These are phyloP conservation scores for Sporobolomyces roseus DNA, from an alignment of 768 basidiomycete genomes.

Conservation along the genomic window DNA sequence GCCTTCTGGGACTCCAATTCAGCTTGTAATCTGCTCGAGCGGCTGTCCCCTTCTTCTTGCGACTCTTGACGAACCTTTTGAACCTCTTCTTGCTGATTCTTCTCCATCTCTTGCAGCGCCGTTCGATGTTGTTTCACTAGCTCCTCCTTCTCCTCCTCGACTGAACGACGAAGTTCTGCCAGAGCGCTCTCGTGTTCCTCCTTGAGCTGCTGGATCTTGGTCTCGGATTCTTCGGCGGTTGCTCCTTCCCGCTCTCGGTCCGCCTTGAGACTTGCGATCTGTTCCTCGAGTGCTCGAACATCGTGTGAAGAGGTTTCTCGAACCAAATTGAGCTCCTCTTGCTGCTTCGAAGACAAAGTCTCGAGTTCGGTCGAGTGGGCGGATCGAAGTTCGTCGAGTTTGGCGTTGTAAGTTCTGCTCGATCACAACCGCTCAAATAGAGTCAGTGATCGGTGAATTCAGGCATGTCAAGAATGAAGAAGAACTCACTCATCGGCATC, in stretches of 20 bases:
- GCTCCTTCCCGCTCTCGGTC: neutral
- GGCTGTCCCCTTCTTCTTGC: neutral
- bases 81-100: neutral
- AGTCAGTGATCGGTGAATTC: neutral
- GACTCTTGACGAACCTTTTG: neutral
- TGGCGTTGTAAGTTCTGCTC: conserved; percentile 7
- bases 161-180: neutral
- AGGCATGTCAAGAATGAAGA: no score
- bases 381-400: conserved; percentile 15
- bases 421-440: no score
- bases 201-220: neutral
- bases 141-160: neutral
- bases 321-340: neutral
- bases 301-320: neutral
- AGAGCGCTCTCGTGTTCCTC: neutral
- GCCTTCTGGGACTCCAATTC: neutral
- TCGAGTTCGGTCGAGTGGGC: conserved; percentile 6
- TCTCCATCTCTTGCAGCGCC: neutral
- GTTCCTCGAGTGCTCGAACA: neutral
- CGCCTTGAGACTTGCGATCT: neutral
- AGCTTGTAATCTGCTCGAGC: conserved; percentile 5
- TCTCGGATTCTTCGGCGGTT: neutral
- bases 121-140: neutral
- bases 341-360: neutral
- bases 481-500: conserved; percentile 12